phyloP scores from a whole-genome alignment of 164 flowering plant species.

The Echeveria elegans region DNA sequence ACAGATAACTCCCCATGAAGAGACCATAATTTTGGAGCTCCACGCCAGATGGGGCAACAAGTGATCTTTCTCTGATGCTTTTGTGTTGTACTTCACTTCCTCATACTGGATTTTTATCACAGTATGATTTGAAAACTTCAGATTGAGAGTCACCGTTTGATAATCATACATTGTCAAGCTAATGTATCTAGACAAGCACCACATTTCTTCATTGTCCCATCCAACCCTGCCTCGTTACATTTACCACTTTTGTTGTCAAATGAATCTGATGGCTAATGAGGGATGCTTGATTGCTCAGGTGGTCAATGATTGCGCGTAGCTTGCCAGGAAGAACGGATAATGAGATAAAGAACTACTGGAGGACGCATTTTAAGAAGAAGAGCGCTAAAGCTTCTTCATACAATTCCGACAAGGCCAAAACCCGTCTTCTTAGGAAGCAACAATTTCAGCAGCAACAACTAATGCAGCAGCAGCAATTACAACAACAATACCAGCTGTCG shows the following conservation, averaged over 20 bases:
- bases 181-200: too few relatives aligned
- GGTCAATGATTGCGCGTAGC: constrained; percentile 11
- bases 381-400: constrained; percentile 18
- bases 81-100: too few relatives aligned
- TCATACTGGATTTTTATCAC: too few relatives aligned
- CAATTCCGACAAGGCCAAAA: constrained; percentile 30
- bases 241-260: too few relatives aligned
- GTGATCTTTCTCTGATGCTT: constrained; percentile 25
- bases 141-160: too few relatives aligned
- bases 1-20: constrained; percentile 80
- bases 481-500: too few relatives aligned
- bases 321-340: constrained; percentile 13
- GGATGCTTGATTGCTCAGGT: not conserved
- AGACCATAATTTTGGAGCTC: constrained; percentile 59
- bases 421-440: constrained; percentile 21
- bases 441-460: constrained; percentile 34
- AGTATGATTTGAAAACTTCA: not conserved
- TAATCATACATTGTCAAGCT: too few relatives aligned
- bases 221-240: too few relatives aligned
- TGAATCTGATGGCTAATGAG: too few relatives aligned
- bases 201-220: too few relatives aligned
- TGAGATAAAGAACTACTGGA: constrained; percentile 14
- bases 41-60: constrained; percentile 97
- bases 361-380: constrained; percentile 12
- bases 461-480: constrained; percentile 16